phyloP scores from a whole-genome alignment of 345 rosid genomes.

The Populus euphratica region DNA sequence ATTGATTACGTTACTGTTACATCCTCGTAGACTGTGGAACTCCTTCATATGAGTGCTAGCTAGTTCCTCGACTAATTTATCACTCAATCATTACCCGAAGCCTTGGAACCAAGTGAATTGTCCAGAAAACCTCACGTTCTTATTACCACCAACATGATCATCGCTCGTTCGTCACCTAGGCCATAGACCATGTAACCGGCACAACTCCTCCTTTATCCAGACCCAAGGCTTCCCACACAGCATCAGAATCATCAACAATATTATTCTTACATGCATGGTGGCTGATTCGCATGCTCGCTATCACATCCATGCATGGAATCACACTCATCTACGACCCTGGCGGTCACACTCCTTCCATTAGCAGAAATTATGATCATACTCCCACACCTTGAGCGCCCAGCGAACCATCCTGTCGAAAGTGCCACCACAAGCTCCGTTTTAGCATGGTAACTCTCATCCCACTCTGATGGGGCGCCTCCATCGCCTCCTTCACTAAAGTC shows the following conservation, averaged over 20 bases:
- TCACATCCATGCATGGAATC: conserved; percentile 40
- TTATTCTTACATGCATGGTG: conserved; percentile 28
- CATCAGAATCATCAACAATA: conserved; percentile 39
- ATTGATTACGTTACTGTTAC: no score
- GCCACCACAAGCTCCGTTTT: conserved; percentile 31
- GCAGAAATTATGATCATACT: conserved; percentile 26
- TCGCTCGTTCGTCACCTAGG: conserved; percentile 4
- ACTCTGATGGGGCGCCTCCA: conserved; percentile 30
- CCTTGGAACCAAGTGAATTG: no score
- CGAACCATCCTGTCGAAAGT: conserved; percentile 41
- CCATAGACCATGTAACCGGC: conserved; percentile 38
- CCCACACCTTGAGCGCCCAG: conserved; percentile 26
- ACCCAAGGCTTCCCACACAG: conserved; percentile 41
- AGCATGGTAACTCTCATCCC: conserved; percentile 21
- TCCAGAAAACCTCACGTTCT: no score
- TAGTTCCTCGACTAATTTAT: no score
- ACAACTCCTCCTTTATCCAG: conserved; percentile 28
- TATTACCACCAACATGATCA: no score
- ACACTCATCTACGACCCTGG: conserved; percentile 44
- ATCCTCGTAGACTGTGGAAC: no score
- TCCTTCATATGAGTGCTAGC: no score
- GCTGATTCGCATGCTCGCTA: conserved; percentile 30
- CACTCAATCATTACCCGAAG: no score
- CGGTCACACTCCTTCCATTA: conserved; percentile 19
- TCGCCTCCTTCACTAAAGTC: conserved; percentile 37